phyloP scores from a whole-genome alignment of 1,284 basidiomycete genomes.

The Ceratobasidium sp. region DNA sequence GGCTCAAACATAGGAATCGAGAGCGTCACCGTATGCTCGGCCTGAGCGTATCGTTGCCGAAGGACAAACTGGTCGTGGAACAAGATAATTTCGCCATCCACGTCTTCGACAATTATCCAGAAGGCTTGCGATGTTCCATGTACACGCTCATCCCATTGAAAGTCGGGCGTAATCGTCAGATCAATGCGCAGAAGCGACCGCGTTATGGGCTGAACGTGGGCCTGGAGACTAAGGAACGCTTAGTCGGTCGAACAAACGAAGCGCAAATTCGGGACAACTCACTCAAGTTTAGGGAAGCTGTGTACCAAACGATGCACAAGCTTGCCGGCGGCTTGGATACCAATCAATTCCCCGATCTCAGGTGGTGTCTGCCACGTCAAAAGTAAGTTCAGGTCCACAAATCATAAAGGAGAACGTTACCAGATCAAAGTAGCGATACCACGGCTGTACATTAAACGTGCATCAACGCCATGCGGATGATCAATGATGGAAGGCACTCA shows the following conservation, averaged over 20 bases:
- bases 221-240: constrained; percentile 70
- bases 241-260: constrained; percentile 26
- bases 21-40: constrained; percentile 93
- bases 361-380: constrained; percentile 65
- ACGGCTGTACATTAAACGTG: constrained; percentile 66
- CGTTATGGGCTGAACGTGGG: constrained; percentile 94
- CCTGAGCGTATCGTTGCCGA: constrained; percentile 89
- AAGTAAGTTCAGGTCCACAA: constrained; percentile 30
- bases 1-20: constrained; percentile 98
- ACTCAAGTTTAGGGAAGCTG: constrained; percentile 95
- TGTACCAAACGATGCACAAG: constrained; percentile 95
- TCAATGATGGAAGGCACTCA: constrained; percentile 55
- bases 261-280: constrained; percentile 52
- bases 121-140: constrained; percentile 91
- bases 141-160: constrained; percentile 96
- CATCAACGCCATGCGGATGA: constrained; percentile 32
- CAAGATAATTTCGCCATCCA: constrained; percentile 94
- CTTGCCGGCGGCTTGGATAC: constrained; percentile 90
- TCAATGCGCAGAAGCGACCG: constrained; percentile 89
- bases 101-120: constrained; percentile 94
- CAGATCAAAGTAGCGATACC: constrained; percentile 95
- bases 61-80: constrained; percentile 95
- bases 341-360: constrained; percentile 93
- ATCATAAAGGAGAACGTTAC: constrained; percentile 55
- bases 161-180: constrained; percentile 92